A percentile compares a stretch with the other conserved stretches of the same genome.
Evolutionary conservation across 805 yeast species (phyloP).

Genomic region (Starmerella roubikii): DNA sequence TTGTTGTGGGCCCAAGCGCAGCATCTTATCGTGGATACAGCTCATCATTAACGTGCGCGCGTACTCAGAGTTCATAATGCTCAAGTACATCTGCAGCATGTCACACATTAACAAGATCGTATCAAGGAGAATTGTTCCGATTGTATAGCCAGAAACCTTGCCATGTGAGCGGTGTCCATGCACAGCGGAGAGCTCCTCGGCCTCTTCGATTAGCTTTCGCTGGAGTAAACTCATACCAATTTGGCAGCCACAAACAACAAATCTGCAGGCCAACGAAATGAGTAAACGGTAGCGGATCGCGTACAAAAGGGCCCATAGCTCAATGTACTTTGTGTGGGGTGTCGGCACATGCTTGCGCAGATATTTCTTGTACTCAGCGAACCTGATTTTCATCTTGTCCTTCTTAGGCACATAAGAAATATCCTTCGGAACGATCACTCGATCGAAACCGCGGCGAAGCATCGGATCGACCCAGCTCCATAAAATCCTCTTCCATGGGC

Average conservation of each 20-base stretch:
- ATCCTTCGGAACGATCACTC: conserved; percentile 17
- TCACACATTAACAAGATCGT: conserved; percentile 34
- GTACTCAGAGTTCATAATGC: conserved; percentile 54
- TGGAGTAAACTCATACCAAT: conserved; percentile 14
- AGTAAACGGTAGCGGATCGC: conserved; percentile 13
- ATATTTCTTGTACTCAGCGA: conserved; percentile 10
- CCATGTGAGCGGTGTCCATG: conserved; percentile 24
- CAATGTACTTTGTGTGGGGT: conserved; percentile 6
- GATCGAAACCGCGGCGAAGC: conserved; percentile 25
- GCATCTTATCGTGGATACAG: conserved; percentile 54
- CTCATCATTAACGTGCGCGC: conserved; percentile 58
- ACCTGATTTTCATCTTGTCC: conserved; percentile 11
- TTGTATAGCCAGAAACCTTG: conserved; percentile 59
- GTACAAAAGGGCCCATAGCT: conserved; percentile 16
- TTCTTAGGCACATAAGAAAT: conserved; percentile 11
- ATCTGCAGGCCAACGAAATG: conserved; percentile 1
- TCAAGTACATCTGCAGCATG: conserved; percentile 48
- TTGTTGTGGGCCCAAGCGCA: conserved; percentile 44
- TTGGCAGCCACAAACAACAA: conserved; percentile 8
- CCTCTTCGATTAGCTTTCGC: conserved; percentile 11
- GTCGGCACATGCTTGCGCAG: conserved; percentile 7
- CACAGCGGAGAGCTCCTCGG: conserved; percentile 8
- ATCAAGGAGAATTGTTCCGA: conserved; percentile 51
- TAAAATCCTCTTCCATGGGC: conserved; percentile 29
- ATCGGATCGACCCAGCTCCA: conserved; percentile 44